Evolutionary conservation across 345 rosid species (phyloP).

Genomic region (Gossypium rotundifolium): DNA sequence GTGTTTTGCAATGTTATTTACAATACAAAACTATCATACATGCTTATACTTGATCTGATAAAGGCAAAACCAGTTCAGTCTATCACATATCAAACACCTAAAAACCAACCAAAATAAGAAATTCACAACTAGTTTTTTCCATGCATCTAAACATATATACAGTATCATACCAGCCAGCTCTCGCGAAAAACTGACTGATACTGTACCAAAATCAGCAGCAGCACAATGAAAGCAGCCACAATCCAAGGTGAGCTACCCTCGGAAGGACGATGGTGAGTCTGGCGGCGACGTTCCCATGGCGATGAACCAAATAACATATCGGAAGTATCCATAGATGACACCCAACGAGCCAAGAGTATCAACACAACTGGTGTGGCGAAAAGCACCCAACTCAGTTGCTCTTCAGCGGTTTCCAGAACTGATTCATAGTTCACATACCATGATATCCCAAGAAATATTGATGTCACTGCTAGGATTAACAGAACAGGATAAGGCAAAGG

Average conservation of each 20-base stretch:
- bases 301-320: slow-evolving; percentile 39
- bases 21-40: background rate
- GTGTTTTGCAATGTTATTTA: background rate
- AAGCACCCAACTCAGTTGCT: slow-evolving; percentile 53
- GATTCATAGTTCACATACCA: slow-evolving; percentile 65
- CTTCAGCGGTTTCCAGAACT: slow-evolving; percentile 44
- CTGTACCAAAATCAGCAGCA: slow-evolving; percentile 62
- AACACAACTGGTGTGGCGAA: slow-evolving; percentile 48
- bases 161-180: slow-evolving; percentile 34
- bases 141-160: no score
- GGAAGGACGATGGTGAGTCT: slow-evolving; percentile 34
- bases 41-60: background rate
- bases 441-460: slow-evolving; percentile 51
- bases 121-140: background rate
- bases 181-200: slow-evolving; percentile 71
- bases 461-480: slow-evolving; percentile 48
- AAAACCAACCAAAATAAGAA: background rate
- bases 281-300: slow-evolving; percentile 49
- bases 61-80: background rate
- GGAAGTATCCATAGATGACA: slow-evolving; percentile 59
- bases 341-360: slow-evolving; percentile 50
- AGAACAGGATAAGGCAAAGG: slow-evolving; percentile 95
- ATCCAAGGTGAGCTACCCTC: slow-evolving; percentile 92
- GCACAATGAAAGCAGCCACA: slow-evolving; percentile 75
- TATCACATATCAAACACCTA: background rate